phyloP scores from a whole-genome alignment of 306 rosid species.

The Dicorynia guianensis region DNA sequence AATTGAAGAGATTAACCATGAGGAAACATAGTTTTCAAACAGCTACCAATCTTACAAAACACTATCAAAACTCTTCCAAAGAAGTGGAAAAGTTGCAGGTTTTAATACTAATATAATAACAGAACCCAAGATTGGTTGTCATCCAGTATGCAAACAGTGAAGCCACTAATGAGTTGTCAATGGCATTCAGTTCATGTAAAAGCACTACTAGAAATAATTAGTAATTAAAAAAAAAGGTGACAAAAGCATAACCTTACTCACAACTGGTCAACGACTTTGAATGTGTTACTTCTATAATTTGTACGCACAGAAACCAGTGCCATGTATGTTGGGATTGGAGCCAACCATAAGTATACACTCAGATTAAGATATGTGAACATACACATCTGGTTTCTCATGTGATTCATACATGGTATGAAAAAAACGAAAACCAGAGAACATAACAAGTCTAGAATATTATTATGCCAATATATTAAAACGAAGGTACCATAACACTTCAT shows the following conservation, averaged over 20 bases:
- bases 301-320: not conserved
- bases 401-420: not conserved
- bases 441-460: not conserved
- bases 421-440: not conserved
- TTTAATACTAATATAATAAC: not conserved
- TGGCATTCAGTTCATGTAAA: not conserved
- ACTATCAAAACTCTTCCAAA: conserved; percentile 19
- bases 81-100: not conserved
- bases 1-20: conserved; percentile 16
- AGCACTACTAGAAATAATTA: not conserved
- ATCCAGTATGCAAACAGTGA: conserved; percentile 3
- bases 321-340: not conserved
- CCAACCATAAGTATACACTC: not conserved
- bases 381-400: not conserved
- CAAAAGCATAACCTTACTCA: conserved; percentile 5
- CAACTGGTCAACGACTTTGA: not conserved
- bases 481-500: conserved; percentile 4
- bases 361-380: not conserved
- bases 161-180: conserved; percentile 10
- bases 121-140: conserved; percentile 10
- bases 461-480: not conserved
- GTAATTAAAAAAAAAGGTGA: not conserved
- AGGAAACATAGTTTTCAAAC: conserved; percentile 25
- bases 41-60: conserved; percentile 5
- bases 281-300: not conserved